Conservation (phyloP, 208 protist genomes). For the Hexamita inflata region DNA sequence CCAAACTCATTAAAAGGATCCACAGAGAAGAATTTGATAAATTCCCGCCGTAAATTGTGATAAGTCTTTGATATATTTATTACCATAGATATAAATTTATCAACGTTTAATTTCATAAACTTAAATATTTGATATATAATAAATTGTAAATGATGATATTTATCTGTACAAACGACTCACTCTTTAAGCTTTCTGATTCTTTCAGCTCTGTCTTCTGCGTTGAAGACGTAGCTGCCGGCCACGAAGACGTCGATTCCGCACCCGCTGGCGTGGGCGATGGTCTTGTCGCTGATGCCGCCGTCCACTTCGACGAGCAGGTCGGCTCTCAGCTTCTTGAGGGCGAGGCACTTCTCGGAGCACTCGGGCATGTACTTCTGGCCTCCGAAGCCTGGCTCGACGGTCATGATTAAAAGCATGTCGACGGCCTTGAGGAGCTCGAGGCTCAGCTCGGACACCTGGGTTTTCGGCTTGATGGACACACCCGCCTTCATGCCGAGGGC, state of each 20-base stretch:
- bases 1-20: no score
- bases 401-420: conserved; percentile 72
- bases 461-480: conserved; percentile 72
- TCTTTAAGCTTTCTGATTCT: conserved; percentile 4
- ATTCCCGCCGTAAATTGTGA: no score
- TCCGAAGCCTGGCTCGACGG: conserved; percentile 95
- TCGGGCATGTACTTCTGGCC: conserved; percentile 91
- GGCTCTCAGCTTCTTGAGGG: conserved; percentile 61
- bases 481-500: conserved; percentile 64
- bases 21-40: no score
- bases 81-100: no score
- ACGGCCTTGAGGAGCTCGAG: conserved; percentile 49
- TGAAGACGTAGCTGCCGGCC: conserved; percentile 83
- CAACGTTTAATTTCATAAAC: no score
- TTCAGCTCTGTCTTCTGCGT: conserved; percentile 29
- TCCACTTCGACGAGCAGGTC: conserved; percentile 89
- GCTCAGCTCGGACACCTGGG: conserved; percentile 42
- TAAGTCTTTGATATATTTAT: no score
- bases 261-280: conserved; percentile 66
- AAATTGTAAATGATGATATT: no score
- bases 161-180: no score
- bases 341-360: conserved; percentile 79
- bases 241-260: conserved; percentile 95
- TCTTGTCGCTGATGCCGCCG: conserved; percentile 77
- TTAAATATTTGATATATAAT: no score